Conservation (phyloP, 1,284 basidiomycete genomes). For the Trichosporon ovoides region DNA sequence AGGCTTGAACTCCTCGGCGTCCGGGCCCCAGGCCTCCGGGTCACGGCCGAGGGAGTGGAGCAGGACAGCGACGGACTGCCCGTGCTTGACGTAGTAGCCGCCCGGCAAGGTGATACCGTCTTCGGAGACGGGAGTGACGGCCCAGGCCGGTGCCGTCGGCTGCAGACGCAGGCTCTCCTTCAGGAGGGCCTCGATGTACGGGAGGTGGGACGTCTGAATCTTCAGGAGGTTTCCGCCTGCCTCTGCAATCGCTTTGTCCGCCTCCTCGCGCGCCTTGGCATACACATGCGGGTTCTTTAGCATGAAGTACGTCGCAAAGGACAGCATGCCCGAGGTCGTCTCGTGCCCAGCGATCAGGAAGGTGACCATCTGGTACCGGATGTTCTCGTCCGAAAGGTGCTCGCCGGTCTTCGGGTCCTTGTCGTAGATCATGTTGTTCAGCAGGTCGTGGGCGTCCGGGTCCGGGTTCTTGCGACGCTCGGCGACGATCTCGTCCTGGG, state of each 20-base stretch:
- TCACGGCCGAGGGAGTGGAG: conserved; percentile 50
- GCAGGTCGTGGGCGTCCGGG: conserved; percentile 44
- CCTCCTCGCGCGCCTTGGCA: conserved; percentile 55
- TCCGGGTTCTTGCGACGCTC: conserved; percentile 15
- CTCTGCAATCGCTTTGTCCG: conserved; percentile 50
- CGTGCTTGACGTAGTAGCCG: conserved; percentile 49
- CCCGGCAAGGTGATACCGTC: conserved; percentile 17
- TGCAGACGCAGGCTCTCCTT: conserved; percentile 54
- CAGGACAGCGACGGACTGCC: conserved; percentile 40
- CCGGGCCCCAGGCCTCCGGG: conserved; percentile 54
- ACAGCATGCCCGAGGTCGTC: conserved; percentile 50
- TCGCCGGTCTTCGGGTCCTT: conserved; percentile 54
- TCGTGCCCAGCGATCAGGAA: conserved; percentile 58
- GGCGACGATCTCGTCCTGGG: conserved; percentile 19
- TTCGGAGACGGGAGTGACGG: conserved; percentile 9
- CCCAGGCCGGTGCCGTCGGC: conserved; percentile 47
- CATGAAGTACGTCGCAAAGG: conserved; percentile 48
- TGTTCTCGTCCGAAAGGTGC: conserved; percentile 51
- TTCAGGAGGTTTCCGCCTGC: conserved; percentile 18
- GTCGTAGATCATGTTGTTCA: conserved; percentile 54
- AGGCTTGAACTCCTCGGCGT: conserved; percentile 47
- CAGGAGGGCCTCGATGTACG: conserved; percentile 54
- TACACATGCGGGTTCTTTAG: conserved; percentile 53
- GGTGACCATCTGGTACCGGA: conserved; percentile 54
- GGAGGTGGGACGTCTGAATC: conserved; percentile 46